These are phyloP conservation scores for Onygena corvina DNA, from an alignment of 2,329 filamentous ascomycete species.

Conservation along the genomic window DNA sequence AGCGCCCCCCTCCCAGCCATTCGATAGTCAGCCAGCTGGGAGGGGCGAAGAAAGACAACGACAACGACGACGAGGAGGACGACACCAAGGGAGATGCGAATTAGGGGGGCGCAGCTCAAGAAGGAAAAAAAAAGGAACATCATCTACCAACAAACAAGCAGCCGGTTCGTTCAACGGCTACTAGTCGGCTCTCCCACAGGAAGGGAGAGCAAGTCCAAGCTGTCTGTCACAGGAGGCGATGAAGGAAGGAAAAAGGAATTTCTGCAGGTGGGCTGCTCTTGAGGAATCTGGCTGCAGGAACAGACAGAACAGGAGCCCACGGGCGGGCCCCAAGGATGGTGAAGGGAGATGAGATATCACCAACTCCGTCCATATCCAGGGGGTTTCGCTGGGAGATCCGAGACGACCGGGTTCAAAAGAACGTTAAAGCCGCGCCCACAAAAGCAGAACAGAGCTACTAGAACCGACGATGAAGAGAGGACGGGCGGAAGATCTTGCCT, in stretches of 20 bases:
- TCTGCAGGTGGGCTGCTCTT: not conserved
- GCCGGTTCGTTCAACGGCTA: not conserved
- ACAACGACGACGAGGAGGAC: too few relatives aligned
- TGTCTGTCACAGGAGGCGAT: not conserved
- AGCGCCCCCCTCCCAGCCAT: not conserved
- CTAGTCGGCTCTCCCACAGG: too few relatives aligned
- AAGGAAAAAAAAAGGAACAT: not conserved
- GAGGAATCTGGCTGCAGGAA: slow-evolving; percentile 1
- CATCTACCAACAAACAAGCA: not conserved
- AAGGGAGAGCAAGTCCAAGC: not conserved
- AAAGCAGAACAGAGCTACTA: slow-evolving; percentile 3
- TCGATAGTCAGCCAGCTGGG: not conserved
- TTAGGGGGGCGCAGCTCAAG: too few relatives aligned
- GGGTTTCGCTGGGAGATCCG: too few relatives aligned
- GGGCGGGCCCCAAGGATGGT: not conserved
- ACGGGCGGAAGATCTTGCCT: not conserved
- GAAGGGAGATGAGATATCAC: not conserved
- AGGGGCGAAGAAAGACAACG: not conserved
- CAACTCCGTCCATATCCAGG: too few relatives aligned
- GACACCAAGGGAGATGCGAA: too few relatives aligned
- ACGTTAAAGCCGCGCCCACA: too few relatives aligned
- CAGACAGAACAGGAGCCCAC: not conserved
- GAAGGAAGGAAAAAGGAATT: slow-evolving; percentile 2
- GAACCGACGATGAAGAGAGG: not conserved
- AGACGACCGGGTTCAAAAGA: too few relatives aligned